These are phyloP conservation scores for Trypanosoma brucei DNA, from an alignment of 208 protist genomes.

Conservation along the genomic window DNA sequence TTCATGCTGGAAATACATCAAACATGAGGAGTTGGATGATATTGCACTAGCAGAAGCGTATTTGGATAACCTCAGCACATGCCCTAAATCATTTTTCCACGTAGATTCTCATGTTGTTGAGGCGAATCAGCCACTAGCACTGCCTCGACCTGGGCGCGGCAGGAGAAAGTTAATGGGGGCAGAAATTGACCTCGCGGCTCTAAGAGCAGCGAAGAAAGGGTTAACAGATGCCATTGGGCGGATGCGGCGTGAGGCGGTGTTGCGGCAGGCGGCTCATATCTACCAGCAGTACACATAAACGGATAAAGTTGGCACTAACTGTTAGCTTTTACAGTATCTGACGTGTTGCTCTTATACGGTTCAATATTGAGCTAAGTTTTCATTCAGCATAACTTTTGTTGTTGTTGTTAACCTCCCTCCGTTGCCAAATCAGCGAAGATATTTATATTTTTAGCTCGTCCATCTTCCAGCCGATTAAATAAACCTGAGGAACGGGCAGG, in stretches of 20 bases:
- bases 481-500: too few species aligned
- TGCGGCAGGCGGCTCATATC: slow-evolving; percentile 43
- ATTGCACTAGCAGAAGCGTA: slow-evolving; percentile 41
- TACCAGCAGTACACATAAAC: slow-evolving; percentile 30
- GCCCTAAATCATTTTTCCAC: not conserved
- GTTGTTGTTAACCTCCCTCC: too few species aligned
- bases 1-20: slow-evolving; percentile 54
- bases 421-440: too few species aligned
- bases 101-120: not conserved
- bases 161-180: slow-evolving; percentile 34
- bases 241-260: slow-evolving; percentile 44
- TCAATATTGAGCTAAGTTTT: too few species aligned
- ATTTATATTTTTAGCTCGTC: too few species aligned
- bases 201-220: slow-evolving; percentile 34
- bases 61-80: slow-evolving; percentile 34
- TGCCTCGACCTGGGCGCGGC: slow-evolving; percentile 19
- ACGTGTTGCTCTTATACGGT: too few species aligned
- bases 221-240: slow-evolving; percentile 46
- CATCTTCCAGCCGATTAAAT: too few species aligned
- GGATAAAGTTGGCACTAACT: not conserved
- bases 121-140: not conserved
- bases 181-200: slow-evolving; percentile 42
- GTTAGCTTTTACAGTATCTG: not conserved
- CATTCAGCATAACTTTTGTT: too few species aligned
- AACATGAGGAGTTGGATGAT: slow-evolving; percentile 43